Base-by-base conservation (phyloP, 306 rosid species). In the Lupinus albus region DNA sequence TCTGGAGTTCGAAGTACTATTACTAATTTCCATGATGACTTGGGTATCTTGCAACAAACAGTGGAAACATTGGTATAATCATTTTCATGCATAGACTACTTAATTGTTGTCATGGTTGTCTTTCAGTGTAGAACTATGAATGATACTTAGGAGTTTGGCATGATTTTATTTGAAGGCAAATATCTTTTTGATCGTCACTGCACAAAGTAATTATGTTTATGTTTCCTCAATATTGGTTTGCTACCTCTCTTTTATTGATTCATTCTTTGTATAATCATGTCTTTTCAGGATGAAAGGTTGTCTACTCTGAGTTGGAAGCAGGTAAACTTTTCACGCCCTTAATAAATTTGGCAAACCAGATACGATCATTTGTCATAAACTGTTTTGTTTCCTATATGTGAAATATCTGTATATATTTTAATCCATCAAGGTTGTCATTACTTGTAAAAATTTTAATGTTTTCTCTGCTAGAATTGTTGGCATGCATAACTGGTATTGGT, bases 61-160 rank as follows among this genome's bases (percentile, higher is more conserved):
- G 84, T 94, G 68, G 81, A 76, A 69, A 73, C 84, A 64, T 68
- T 94, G 99, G 99, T 94, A 84, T 85, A 91, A 84, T 77, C 45
- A 68, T 32, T 58, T 48, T 60, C 18, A 39, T 69, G 81, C 53
- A 59, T 58, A 64, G 52, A 53, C 67, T 57, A 52, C 15, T 46
- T 69, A 61, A 17, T 72, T 57, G 11, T 46, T 57, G 9, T 41
- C 32, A 13, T 65, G 12, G 39, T 56, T 4, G 5, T 77, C 64
- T 74, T 63, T 8, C 47, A 47, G 11, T 51, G 35, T 62, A 54
- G 61, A 28, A 51, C 30, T 56, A 11, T 63, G 73, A 53, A 15
- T 71, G 59, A 67, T 68, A 21, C 53, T 12, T 44, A 21, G 58
- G 67, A 64, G 53, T 69, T 73, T 25, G 33, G 18, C 53, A 38